These are phyloP conservation scores for Auricularia sp. DNA, from an alignment of 768 basidiomycete genomes.

Conservation along the genomic window DNA sequence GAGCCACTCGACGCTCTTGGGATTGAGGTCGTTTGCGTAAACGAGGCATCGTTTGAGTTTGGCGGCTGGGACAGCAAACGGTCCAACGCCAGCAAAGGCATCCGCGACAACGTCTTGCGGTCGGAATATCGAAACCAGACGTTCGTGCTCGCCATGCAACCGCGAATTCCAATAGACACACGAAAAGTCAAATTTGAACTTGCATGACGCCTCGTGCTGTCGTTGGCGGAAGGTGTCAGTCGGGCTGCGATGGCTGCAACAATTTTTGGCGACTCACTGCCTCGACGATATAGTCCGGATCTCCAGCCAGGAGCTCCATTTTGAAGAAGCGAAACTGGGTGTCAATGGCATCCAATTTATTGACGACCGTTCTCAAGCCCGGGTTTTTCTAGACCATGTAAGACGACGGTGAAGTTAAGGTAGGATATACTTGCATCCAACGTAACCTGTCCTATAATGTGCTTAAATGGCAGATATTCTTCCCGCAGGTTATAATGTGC, in stretches of 20 bases:
- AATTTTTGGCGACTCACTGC: conserved; percentile 45
- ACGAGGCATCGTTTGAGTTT: conserved; percentile 81
- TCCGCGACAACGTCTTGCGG: conserved; percentile 75
- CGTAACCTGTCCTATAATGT: conserved; percentile 84
- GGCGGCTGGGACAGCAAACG: conserved; percentile 88
- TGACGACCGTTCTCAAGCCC: conserved; percentile 77
- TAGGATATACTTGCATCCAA: conserved; percentile 56
- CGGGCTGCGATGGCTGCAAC: neutral
- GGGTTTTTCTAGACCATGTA: conserved; percentile 68
- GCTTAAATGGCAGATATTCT: conserved; percentile 85
- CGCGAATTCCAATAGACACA: conserved; percentile 98
- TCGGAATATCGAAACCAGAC: conserved; percentile 65
- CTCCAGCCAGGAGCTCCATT: conserved; percentile 95
- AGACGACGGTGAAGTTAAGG: conserved; percentile 2
- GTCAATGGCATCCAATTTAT: conserved; percentile 84
- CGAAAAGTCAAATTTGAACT: conserved; percentile 89
- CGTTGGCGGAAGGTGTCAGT: neutral
- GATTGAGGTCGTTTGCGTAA: conserved; percentile 91
- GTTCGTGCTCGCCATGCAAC: conserved; percentile 81
- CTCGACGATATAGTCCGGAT: conserved; percentile 75
- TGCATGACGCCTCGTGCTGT: conserved; percentile 77
- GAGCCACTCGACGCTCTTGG: conserved; percentile 73
- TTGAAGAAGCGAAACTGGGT: conserved; percentile 84
- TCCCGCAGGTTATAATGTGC: conserved; percentile 88
- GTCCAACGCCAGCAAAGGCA: conserved; percentile 95